Evolutionary conservation across 2,329 filamentous ascomycete species (phyloP), one percentile per base, ranked within the genome.

Genomic region (Thelonectria discophora): DNA sequence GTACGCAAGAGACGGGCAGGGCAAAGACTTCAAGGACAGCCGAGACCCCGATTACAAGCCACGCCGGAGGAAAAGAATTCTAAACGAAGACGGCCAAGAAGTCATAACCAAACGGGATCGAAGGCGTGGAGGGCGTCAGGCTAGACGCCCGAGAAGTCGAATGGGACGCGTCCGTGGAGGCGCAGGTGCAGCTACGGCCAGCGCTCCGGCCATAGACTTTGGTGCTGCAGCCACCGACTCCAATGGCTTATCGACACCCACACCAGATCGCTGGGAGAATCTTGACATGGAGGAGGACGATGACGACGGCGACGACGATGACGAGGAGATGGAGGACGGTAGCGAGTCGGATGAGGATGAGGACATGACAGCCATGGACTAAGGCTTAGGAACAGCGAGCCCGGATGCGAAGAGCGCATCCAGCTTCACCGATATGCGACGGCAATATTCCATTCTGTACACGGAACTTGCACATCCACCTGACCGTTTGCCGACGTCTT

Each of bases 1-100:
- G 5, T 83, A 85, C 71, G 83, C 84, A 6, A 73, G 76, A 24
- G 79, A 82, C 40, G 80, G 79, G 32, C 71, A 74, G 24, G 79
- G 78, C 30, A 78, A 80, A 51, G 68, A 77, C 46, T 79, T 78
- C 65, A 72, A 79, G 43, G 80, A 82, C 63, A 77, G 76, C 49
- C 69, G 75, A 48, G 77, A 79, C 34, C 77, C 80, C 10, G 78
- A 80, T 51, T 79, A 76, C 53, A 78, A 74, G 60, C 76, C 75
- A 30, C 71, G 76, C 8, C 66, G 66, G 53, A 71, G 65, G 61
- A 72, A 58, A 56, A 69, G 70, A 40, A 45, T 73, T 18, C 54
- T 72, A 24, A 67, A 72, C 27, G 69, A 69, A 24, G 69, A 75
- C 20, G 72, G 66, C 2, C 67, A 69, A 49, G 65, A 71, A 49